Conservation (phyloP, 352 stramenopile genomes). For the Phytophthora pseudosyringae region DNA sequence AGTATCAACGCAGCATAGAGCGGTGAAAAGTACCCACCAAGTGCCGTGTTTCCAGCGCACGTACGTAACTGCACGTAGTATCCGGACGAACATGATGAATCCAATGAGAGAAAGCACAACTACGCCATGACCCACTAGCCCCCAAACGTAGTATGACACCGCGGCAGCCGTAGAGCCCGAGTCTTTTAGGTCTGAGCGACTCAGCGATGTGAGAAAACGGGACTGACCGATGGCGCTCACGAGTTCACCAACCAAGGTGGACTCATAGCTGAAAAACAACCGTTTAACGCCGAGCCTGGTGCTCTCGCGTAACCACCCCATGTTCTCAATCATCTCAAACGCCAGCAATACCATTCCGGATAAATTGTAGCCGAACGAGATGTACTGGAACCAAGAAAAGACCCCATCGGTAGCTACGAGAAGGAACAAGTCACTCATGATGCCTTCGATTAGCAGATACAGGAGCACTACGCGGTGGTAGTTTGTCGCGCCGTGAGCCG, state of each 20-base stretch:
- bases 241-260: slow-evolving; percentile 30
- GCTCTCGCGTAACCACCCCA: slow-evolving; percentile 10
- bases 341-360: slow-evolving; percentile 21
- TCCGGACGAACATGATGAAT: slow-evolving; percentile 19
- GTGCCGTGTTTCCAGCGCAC: slow-evolving; percentile 17
- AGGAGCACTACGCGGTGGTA: slow-evolving; percentile 22
- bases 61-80: slow-evolving; percentile 10
- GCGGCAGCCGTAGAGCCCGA: slow-evolving; percentile 7
- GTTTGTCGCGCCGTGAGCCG: slow-evolving; percentile 22
- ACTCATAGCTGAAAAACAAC: slow-evolving; percentile 38
- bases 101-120: slow-evolving; percentile 28
- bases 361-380: slow-evolving; percentile 38
- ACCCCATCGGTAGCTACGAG: slow-evolving; percentile 29
- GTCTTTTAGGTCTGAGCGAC: slow-evolving; percentile 9
- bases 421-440: slow-evolving; percentile 38
- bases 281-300: slow-evolving; percentile 19
- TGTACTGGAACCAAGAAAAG: slow-evolving; percentile 29
- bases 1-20: slow-evolving; percentile 27
- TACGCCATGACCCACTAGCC: slow-evolving; percentile 22
- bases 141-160: slow-evolving; percentile 34
- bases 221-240: slow-evolving; percentile 12
- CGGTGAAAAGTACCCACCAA: slow-evolving; percentile 19
- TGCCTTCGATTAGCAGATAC: slow-evolving; percentile 28
- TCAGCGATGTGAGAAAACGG: slow-evolving; percentile 17
- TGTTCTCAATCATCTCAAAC: slow-evolving; percentile 27